Conservation (phyloP, 805 yeast species). For the Geotrichum ghanense region DNA sequence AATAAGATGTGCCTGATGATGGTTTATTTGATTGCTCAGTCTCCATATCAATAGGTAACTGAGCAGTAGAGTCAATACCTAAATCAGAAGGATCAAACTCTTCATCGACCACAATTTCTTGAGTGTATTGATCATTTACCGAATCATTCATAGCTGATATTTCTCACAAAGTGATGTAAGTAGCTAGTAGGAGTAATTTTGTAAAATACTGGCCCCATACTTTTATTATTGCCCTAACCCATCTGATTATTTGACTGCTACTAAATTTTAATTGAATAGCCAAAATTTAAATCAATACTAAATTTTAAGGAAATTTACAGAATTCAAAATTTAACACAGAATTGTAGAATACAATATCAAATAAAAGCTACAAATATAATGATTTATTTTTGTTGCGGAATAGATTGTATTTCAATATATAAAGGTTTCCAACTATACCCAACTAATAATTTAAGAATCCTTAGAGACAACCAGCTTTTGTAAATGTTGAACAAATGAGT, state of each 20-base stretch:
- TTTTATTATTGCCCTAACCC: no score
- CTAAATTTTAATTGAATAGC: neutral
- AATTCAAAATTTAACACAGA: no score
- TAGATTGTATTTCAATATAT: no score
- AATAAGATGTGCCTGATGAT: neutral
- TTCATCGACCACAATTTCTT: neutral
- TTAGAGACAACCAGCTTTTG: constrained; percentile 73
- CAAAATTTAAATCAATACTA: neutral
- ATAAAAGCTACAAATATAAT: no score
- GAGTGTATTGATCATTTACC: neutral
- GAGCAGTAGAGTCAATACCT: neutral
- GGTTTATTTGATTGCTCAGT: no score
- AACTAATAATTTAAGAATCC: no score
- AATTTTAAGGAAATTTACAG: no score
- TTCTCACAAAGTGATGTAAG: neutral
- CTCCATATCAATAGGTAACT: no score
- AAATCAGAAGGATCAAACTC: neutral
- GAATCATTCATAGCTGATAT: neutral
- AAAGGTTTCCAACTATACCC: no score
- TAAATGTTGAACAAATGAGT: constrained; percentile 89
- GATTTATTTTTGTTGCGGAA: no score
- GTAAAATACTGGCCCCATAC: neutral
- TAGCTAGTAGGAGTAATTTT: neutral
- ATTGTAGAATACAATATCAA: no score
- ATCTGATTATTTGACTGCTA: neutral